Base-by-base conservation (phyloP, 2,329 filamentous ascomycete genomes). In the Aspergillus texensis region DNA sequence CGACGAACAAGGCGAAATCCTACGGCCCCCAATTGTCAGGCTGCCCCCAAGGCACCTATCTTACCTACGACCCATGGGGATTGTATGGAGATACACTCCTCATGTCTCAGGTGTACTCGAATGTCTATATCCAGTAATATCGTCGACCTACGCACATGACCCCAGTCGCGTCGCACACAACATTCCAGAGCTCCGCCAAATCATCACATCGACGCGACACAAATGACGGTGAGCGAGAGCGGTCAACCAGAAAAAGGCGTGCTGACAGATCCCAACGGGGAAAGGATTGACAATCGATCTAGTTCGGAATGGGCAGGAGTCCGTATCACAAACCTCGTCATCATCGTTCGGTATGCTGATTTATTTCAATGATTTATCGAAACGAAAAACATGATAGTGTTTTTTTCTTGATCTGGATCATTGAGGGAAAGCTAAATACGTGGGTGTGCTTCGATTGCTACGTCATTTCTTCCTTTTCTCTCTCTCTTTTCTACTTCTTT, bases 61-160 rank as follows among this genome's bases (percentile, higher is more conserved):
- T 41, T 41, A 28, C 26, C 26, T 28, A 39, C 26, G 6, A 39
- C 34, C 34, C 34, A 39, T 39, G 12, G 34, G 34, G 34, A 39
- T 16, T 5, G 34, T 14, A 16, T 28, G 26, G 26, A 28, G 26
- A 28, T 28, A 28, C 14, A 19, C 5, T 39, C 14, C 36, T 8
- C 36, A 9, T 19, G 36, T 41, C 16, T 41, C 36, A 41, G 2
- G 36, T 41, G 36, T 9, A 41, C 36, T 19, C 36, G 5, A 16
- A 16, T 36, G 12, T 36, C 34, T 36, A 36, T 6, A 19, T 41
- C 6, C 19, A 30, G 11, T 36, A 55, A 9, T 11, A 34, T 55
- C 52, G 39, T 39, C n/a, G 52, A 26, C 52, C 52, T 9, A 55
- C 52, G 52, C 52, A 55, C 32, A 55, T 55, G 30, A 55, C 52